These are phyloP conservation scores for Exobasidium rhododendri DNA, from an alignment of 1,284 basidiomycete species.

Conservation along the genomic window DNA sequence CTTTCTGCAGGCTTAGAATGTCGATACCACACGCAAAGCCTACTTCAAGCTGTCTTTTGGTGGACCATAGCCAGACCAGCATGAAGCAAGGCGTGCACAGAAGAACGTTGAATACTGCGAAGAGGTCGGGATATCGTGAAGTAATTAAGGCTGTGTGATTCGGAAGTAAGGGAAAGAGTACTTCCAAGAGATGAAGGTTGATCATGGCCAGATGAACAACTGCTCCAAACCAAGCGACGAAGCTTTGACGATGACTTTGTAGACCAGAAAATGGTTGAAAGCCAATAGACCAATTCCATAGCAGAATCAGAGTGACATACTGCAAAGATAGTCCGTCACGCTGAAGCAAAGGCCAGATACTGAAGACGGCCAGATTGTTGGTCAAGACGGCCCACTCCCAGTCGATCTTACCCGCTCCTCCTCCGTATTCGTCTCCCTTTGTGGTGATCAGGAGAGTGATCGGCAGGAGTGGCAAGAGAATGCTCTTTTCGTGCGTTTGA, in stretches of 20 bases:
- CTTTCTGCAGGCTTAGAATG: conserved; percentile 12
- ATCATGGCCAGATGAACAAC: conserved; percentile 59
- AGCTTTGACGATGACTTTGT: conserved; percentile 4
- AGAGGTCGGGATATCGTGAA: conserved; percentile 71
- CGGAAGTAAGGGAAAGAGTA: conserved; percentile 56
- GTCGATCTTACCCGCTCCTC: conserved; percentile 60
- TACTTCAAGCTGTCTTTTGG: conserved; percentile 50
- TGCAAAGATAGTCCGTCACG: conserved; percentile 74
- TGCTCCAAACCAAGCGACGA: conserved; percentile 17
- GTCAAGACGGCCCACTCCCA: conserved; percentile 75
- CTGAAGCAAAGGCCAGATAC: conserved; percentile 85
- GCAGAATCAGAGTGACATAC: conserved; percentile 65
- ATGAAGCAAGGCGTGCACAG: conserved; percentile 74
- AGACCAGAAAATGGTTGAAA: conserved; percentile 57
- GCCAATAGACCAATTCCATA: conserved; percentile 82
- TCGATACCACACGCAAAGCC: conserved; percentile 41
- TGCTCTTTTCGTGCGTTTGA: conserved; percentile 91
- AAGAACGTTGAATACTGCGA: conserved; percentile 79
- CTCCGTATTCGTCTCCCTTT: conserved; percentile 54
- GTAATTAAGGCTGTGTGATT: conserved; percentile 50
- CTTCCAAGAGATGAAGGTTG: conserved; percentile 66
- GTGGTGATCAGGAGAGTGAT: conserved; percentile 73
- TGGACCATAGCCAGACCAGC: conserved; percentile 58
- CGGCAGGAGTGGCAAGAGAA: conserved; percentile 81
- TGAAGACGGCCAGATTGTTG: conserved; percentile 84